These are phyloP conservation scores for Rhododendron ovatum DNA, from an alignment of 148 eudicot genomes.

Conservation along the genomic window DNA sequence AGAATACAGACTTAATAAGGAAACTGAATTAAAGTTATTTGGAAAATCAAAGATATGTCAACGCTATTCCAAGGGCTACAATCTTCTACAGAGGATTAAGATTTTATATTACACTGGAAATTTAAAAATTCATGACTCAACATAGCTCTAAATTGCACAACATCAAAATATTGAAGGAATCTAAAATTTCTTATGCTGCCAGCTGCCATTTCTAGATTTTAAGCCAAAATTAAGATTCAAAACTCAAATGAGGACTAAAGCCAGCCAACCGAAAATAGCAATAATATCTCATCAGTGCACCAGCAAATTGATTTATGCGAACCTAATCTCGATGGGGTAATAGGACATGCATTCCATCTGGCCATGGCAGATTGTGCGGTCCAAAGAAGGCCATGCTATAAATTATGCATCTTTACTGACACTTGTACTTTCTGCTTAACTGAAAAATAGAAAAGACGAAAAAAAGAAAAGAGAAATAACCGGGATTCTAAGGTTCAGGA, in stretches of 20 bases:
- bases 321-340: neutral
- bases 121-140: neutral
- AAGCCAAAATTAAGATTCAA: neutral
- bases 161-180: neutral
- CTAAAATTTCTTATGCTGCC: neutral
- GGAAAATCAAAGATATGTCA: neutral
- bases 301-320: neutral
- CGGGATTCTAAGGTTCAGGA: neutral
- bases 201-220: neutral
- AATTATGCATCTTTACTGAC: conserved; percentile 1
- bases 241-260: neutral
- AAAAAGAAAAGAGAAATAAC: neutral
- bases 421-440: neutral
- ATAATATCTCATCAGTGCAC: neutral
- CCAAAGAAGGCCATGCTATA: neutral
- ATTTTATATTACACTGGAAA: neutral
- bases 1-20: neutral
- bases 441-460: neutral
- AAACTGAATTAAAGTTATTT: neutral
- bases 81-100: neutral
- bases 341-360: neutral
- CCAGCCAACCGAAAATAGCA: neutral
- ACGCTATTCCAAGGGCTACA: neutral
- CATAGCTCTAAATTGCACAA: neutral
- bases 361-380: neutral